Evolutionary conservation across 2,329 filamentous ascomycete species (phyloP).

Genomic region (Xylaria digitata): DNA sequence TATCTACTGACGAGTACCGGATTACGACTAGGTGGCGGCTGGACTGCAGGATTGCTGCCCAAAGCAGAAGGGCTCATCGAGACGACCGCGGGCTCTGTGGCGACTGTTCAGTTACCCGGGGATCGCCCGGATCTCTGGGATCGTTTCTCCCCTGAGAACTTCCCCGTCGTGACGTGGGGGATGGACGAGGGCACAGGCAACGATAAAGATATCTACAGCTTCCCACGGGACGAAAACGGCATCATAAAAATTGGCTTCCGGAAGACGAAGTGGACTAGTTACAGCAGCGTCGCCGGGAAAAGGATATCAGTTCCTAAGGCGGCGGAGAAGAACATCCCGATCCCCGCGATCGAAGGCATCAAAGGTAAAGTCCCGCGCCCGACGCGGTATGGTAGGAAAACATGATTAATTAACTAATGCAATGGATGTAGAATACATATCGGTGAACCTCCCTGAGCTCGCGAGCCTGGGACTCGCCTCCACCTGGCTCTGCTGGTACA

Average conservation of each 20-base stretch:
- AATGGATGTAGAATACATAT: conserved; percentile 40
- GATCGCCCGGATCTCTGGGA: conserved; percentile 51
- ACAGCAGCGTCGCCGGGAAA: conserved; percentile 37
- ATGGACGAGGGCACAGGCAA: conserved; percentile 51
- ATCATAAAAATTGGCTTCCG: conserved; percentile 63
- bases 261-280: conserved; percentile 56
- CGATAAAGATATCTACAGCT: conserved; percentile 60
- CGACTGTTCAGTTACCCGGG: conserved; percentile 55
- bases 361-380: conserved; percentile 37
- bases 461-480: conserved; percentile 51
- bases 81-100: conserved; percentile 44
- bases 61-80: conserved; percentile 40
- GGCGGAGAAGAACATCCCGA: conserved; percentile 40
- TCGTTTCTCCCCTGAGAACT: conserved; percentile 56
- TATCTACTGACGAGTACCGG: conserved; percentile 43
- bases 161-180: conserved; percentile 59
- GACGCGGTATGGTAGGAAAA: neutral
- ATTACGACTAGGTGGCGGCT: conserved; percentile 37
- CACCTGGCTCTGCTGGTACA: conserved; percentile 57
- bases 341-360: conserved; percentile 42
- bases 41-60: conserved; percentile 41
- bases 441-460: conserved; percentile 57
- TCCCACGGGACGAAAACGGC: conserved; percentile 57
- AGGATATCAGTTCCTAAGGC: conserved; percentile 45
- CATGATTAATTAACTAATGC: neutral